Conservation (phyloP, 257 asterid genomes). For the Sherardia arvensis region DNA sequence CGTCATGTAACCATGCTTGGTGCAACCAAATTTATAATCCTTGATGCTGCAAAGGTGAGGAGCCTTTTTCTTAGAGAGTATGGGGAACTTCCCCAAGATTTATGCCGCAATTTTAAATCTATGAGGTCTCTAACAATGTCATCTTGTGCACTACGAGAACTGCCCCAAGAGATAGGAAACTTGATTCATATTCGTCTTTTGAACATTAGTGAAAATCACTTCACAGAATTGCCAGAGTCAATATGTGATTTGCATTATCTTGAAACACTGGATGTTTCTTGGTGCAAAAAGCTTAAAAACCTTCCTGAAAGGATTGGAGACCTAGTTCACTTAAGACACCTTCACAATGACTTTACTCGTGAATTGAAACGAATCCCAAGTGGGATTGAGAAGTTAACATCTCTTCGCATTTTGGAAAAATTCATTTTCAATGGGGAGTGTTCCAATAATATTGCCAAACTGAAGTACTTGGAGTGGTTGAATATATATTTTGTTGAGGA, state of each 20-base stretch:
- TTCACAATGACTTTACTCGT: neutral
- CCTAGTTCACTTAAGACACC: neutral
- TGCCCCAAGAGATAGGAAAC: neutral
- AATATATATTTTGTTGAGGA: neutral
- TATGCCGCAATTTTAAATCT: neutral
- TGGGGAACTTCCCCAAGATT: no score
- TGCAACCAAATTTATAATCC: no score
- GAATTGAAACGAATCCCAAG: neutral
- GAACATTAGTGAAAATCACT: neutral
- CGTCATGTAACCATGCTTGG: no score
- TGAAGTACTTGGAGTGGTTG: neutral
- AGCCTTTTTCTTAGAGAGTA: no score
- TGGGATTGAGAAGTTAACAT: neutral
- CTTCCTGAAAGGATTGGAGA: slow-evolving; percentile 3
- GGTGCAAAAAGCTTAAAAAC: neutral
- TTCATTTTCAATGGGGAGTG: neutral
- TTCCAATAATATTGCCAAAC: neutral
- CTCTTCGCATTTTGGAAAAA: neutral
- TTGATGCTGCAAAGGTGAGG: no score
- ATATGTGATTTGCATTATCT: neutral
- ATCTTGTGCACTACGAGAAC: neutral
- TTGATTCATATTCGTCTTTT: neutral
- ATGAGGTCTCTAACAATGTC: neutral
- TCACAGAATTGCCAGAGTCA: neutral
- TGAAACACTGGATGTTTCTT: neutral